Evolutionary conservation across 208 protist genomes (phyloP).

Genomic region (Trypanosoma vivax): DNA sequence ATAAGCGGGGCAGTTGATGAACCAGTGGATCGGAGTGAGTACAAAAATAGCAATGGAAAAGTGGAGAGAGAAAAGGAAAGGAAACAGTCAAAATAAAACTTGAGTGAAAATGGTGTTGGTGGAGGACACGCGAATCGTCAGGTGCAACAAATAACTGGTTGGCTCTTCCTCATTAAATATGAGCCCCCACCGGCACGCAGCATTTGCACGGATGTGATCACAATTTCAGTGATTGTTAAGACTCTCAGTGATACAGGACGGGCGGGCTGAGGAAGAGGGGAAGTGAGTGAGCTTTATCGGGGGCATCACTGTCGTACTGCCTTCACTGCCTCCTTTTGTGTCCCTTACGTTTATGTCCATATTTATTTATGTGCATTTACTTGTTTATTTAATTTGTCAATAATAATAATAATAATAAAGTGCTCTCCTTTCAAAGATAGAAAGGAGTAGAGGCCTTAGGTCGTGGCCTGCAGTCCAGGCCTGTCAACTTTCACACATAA

Average conservation of each 20-base stretch:
- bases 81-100: neutral
- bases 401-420: neutral
- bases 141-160: neutral
- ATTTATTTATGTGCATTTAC: neutral
- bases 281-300: neutral
- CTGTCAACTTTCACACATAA: too few relatives aligned
- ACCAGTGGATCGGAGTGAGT: too few relatives aligned
- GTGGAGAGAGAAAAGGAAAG: neutral
- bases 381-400: neutral
- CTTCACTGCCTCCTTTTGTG: conserved; percentile 1
- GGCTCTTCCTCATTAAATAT: neutral
- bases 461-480: too few relatives aligned
- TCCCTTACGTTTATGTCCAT: neutral
- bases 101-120: neutral
- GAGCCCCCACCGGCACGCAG: too few relatives aligned
- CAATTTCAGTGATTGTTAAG: neutral
- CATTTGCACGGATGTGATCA: neutral
- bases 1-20: neutral
- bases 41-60: too few relatives aligned
- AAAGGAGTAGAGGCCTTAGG: too few relatives aligned
- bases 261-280: neutral
- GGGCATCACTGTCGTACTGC: neutral
- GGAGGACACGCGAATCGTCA: neutral
- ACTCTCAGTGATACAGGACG: neutral
- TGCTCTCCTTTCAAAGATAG: too few relatives aligned